These are phyloP conservation scores for Thuja plicata DNA, from an alignment of 83 land plant species.

Conservation along the genomic window DNA sequence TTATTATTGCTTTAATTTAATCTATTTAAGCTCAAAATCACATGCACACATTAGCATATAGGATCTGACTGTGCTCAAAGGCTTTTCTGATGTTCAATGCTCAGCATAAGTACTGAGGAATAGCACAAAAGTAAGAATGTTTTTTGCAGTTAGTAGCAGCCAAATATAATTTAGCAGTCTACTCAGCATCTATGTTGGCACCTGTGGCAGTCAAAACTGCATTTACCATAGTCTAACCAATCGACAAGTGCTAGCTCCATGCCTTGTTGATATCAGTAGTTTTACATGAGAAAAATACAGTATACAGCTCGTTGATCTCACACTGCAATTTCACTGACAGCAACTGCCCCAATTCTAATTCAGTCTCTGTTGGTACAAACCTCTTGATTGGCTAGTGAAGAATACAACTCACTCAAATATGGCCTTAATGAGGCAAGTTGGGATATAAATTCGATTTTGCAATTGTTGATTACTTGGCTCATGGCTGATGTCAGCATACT, in stretches of 20 bases:
- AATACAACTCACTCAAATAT: too few species aligned
- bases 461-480: not conserved
- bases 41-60: too few species aligned
- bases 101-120: not conserved
- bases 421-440: too few species aligned
- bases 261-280: not conserved
- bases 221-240: not conserved
- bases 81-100: not conserved
- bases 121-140: not conserved
- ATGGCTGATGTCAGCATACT: not conserved
- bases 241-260: not conserved
- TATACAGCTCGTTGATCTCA: too few species aligned
- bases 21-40: too few species aligned
- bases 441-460: not conserved
- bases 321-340: too few species aligned
- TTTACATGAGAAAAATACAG: too few species aligned
- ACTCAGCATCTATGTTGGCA: not conserved
- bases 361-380: too few species aligned
- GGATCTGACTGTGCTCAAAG: not conserved
- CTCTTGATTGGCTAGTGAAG: too few species aligned
- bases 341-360: too few species aligned
- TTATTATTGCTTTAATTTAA: too few species aligned
- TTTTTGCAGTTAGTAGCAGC: not conserved
- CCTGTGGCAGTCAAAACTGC: not conserved
- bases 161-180: not conserved